These are phyloP conservation scores for Kwoniella bestiolae DNA, from an alignment of 768 basidiomycete species.

Conservation along the genomic window DNA sequence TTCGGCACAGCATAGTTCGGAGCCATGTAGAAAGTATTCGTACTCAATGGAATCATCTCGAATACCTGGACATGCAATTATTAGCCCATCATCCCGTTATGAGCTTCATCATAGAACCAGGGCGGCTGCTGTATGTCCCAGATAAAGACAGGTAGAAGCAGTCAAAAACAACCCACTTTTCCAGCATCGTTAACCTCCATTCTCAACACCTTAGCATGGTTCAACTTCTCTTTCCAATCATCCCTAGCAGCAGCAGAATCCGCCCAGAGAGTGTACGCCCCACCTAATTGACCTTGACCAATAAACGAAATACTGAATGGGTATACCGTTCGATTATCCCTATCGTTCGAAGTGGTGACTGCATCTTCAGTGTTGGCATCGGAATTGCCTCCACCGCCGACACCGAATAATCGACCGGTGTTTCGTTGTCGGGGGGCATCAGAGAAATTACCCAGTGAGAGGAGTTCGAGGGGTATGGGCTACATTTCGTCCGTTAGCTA, in stretches of 20 bases:
- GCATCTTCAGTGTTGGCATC: conserved; percentile 54
- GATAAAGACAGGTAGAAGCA: too few species aligned
- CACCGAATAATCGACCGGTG: conserved; percentile 60
- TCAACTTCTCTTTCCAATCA: conserved; percentile 88
- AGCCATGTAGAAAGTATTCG: conserved; percentile 83
- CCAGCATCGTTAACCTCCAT: conserved; percentile 88
- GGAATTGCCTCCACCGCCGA: conserved; percentile 60
- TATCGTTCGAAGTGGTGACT: conserved; percentile 15
- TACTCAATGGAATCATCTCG: conserved; percentile 85
- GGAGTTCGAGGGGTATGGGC: conserved; percentile 91
- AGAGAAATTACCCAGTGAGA: conserved; percentile 80
- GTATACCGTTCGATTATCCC: conserved; percentile 75
- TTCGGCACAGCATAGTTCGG: conserved; percentile 60
- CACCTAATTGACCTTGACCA: conserved; percentile 73
- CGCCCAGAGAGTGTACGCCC: conserved; percentile 83
- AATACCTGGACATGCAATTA: too few species aligned
- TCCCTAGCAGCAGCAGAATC: conserved; percentile 73
- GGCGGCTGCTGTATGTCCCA: too few species aligned
- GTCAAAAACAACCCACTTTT: too few species aligned
- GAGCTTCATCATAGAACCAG: too few species aligned
- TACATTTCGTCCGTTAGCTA: too few species aligned
- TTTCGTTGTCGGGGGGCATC: conserved; percentile 76
- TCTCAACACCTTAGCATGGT: conserved; percentile 83
- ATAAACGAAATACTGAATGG: conserved; percentile 89
- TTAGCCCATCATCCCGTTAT: too few species aligned